Evolutionary conservation across 495 filamentous ascomycete species (phyloP), one percentile per base, ranked within the genome.

Genomic region (Niebla homalea): DNA sequence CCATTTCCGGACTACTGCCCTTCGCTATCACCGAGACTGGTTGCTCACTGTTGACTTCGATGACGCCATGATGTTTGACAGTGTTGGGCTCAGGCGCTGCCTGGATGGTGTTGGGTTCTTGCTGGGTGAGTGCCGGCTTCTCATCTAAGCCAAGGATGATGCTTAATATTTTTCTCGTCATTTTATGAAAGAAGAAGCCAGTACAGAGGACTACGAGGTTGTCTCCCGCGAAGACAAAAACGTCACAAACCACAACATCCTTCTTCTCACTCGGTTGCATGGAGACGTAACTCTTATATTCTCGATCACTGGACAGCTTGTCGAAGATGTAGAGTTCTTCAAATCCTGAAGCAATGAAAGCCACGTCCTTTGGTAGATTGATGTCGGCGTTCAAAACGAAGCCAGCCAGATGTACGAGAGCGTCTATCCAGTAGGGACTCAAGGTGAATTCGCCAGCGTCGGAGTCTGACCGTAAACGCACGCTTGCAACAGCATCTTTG

Each of bases 341-440:
- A 71, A 80, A 83, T 16, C 78, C 75, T 60, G 82, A 77, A 20
- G 72, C 77, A 49, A 83, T 74, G 60, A 70, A 84, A 42, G 78
- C 74, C 52, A 77, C 72, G 42, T 73, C 69, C n/a, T 45, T 41
- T 12, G 75, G 16, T 7, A 22, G n/a, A 14, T 18, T 20, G 20
- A 39, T 40, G 36, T 46, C 43, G 7, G 26, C 47, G 16, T 50
- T 54, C 12, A 50, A 8, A 4, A 57, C 54, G 12, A 90, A 89
- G 15, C 85, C 85, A 8, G 82, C 39, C 12, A 58, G 19, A 39
- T 83, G 78, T 52, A 70, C 73, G 39, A 75, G 50, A 35, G 76
- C 80, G 60, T 88, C 84, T 37, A 85, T 84, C 72, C 79, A 85
- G 62, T 80, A 83, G 2, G 84, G 84, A 40, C 74, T 75, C 48